Evolutionary conservation across 148 eudicot species (phyloP), one percentile per base, ranked within the genome.

Genomic region (Rhododendron griersonianum): DNA sequence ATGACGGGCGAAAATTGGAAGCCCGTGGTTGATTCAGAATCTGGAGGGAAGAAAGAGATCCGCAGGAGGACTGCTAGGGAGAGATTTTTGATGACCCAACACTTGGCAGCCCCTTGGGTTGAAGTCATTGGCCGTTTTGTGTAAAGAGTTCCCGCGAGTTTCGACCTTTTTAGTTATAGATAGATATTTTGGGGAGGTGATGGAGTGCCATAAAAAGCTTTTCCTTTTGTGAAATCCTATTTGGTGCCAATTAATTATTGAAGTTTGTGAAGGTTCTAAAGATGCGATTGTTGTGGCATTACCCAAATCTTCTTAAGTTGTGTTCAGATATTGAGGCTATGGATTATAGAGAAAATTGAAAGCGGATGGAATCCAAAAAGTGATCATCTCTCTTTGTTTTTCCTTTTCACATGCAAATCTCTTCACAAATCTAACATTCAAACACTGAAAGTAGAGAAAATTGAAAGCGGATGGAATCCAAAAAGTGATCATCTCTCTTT

Each of bases 91-190:
- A 82, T 59, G 51, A 82, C 84, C 81, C 55, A 78, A 78, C 81
- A 57, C 48, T 82, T 82, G 71, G 84, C 84, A 57, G 84, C 47
- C n/a, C 15, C 2, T 78, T 78, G 51, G 81, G 30, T 44, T 78
- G 30, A 53, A 78, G 51, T 78, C 2, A 78, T 35, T 76, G 81
- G 18, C 30, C 81, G 80, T 74, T 75, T 18, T 75, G 19, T 59
- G 71, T 9, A 39, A 67, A 39, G 51, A 37, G 21, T 41, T 82
- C 74, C 74, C 84, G 74, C 74, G 33, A 61, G 50, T 82, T 82
- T 82, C 74, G 83, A 77, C 80, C 45, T 33, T 55, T 18, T 18
- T 57, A 35, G 33, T 9, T 2, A 16, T 37, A 5, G 37, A 3
- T 33, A 5, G 11, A 2, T 65, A n/a, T 67, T 10, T 30, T 28